Evolutionary conservation across 805 yeast species (phyloP).

Genomic region (Barnettozyma populi): DNA sequence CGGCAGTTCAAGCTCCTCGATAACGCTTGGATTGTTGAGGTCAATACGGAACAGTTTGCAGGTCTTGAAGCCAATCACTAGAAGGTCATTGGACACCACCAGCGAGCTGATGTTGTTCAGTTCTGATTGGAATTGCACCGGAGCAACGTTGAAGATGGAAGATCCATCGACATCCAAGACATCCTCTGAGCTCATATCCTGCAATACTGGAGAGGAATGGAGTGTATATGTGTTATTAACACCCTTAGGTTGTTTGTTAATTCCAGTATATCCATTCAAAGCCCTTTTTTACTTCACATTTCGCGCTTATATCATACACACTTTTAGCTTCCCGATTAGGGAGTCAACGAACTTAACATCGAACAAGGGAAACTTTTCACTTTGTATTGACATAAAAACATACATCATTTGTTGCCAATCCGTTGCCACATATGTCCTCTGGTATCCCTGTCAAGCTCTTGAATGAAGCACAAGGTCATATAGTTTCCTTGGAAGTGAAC

Average conservation of each 20-base stretch:
- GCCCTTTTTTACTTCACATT: not conserved
- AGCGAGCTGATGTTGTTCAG: slow-evolving; percentile 42
- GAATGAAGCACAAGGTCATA: slow-evolving; percentile 87
- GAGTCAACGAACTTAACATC: slow-evolving; percentile 4
- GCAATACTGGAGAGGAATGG: too few relatives aligned
- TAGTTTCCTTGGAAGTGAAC: slow-evolving; percentile 72
- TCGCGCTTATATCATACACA: not conserved
- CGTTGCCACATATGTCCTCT: slow-evolving; percentile 28
- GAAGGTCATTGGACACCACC: slow-evolving; percentile 48
- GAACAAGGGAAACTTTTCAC: slow-evolving; percentile 1
- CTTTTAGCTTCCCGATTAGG: slow-evolving; percentile 7
- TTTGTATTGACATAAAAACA: not conserved
- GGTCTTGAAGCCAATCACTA: slow-evolving; percentile 47
- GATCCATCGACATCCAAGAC: slow-evolving; percentile 1
- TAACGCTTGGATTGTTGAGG: slow-evolving; percentile 57
- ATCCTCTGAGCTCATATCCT: not conserved
- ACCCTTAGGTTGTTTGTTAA: not conserved
- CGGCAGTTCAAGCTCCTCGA: slow-evolving; percentile 37
- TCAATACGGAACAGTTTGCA: slow-evolving; percentile 61
- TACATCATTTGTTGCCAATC: not conserved
- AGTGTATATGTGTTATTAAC: not conserved
- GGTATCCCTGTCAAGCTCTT: slow-evolving; percentile 83
- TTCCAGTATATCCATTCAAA: not conserved
- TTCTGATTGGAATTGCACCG: slow-evolving; percentile 49
- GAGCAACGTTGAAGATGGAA: slow-evolving; percentile 26